These are phyloP conservation scores for Botrytis tulipae DNA, from an alignment of 2,329 filamentous ascomycete species.

Conservation along the genomic window DNA sequence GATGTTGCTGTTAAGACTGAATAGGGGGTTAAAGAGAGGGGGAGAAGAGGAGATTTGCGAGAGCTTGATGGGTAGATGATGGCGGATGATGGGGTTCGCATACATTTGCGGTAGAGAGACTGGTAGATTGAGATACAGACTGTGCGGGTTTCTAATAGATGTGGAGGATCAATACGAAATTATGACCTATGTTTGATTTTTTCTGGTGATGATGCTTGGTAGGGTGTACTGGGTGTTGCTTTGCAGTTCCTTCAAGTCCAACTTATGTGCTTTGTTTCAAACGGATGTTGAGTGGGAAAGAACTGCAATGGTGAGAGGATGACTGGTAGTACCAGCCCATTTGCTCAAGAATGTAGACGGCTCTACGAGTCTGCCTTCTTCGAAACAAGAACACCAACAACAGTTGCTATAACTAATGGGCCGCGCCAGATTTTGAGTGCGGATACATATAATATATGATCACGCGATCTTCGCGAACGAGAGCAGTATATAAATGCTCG, in stretches of 20 bases:
- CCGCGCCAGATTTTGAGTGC: too few relatives aligned
- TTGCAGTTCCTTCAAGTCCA: not conserved
- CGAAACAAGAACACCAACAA: too few relatives aligned
- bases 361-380: too few relatives aligned
- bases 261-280: not conserved
- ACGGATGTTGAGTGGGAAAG: too few relatives aligned
- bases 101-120: not conserved
- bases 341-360: too few relatives aligned
- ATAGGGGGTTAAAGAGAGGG: too few relatives aligned
- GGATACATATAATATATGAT: not conserved
- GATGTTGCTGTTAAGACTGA: slow-evolving; percentile 47
- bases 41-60: not conserved
- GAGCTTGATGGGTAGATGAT: not conserved
- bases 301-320: accelerated
- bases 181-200: not conserved
- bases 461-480: not conserved
- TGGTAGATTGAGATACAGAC: not conserved
- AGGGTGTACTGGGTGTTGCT: not conserved
- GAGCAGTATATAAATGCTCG: not conserved
- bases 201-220: not conserved
- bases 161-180: not conserved
- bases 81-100: not conserved
- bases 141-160: not conserved
- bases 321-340: not conserved
- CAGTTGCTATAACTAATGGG: too few relatives aligned